Base-by-base conservation (phyloP, 2,329 filamentous ascomycete genomes). In the Phaeosphaeriaceae sp. region DNA sequence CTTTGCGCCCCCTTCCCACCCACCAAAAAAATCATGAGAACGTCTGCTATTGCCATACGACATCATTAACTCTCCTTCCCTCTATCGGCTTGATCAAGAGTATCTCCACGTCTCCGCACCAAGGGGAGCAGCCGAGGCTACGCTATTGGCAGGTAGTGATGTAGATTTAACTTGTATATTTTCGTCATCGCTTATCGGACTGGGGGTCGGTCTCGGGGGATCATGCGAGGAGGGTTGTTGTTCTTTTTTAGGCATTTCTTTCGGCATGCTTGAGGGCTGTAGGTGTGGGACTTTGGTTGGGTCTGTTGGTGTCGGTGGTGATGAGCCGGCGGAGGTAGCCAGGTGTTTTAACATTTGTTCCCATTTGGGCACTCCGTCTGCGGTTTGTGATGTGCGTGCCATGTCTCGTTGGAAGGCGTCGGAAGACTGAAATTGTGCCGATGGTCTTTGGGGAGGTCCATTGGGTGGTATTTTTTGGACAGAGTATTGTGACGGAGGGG, bases 331-430 rank as follows among this genome's bases (percentile, higher is more conserved):
- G 2, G 66, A 54, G 4, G 61, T 62, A 17, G 59, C 58, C 3
- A 72, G 55, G 32, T 69, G 63, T 46, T 71, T 69, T 21, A 72
- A 54, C 67, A 68, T 69, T 29, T 62, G 60, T 36, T 73, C 68
- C 65, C 68, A 72, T 32, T 67, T 70, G 3, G 63, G 63, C 21
- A 61, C 52, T 26, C 57, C 58, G 12, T 53, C 60, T 7, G 58
- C 3, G 63, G 52, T 16, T 59, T 50, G 3, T n/a, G 59, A 55
- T 12, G 63, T 60, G 30, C 62, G 63, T 30, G 59, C 60, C 21
- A 76, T 65, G 41, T 77, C 74, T 28, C 70, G 67, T 48, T 75
- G 74, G 34, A 79, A 79, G 2, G 77, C 75, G 41, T 76, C 72
- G 11, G 75, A 56, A 2, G 75, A 77, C 47, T 77, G 75, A 50